phyloP scores from a whole-genome alignment of 257 asterid species.

The Solanum arcanum region DNA sequence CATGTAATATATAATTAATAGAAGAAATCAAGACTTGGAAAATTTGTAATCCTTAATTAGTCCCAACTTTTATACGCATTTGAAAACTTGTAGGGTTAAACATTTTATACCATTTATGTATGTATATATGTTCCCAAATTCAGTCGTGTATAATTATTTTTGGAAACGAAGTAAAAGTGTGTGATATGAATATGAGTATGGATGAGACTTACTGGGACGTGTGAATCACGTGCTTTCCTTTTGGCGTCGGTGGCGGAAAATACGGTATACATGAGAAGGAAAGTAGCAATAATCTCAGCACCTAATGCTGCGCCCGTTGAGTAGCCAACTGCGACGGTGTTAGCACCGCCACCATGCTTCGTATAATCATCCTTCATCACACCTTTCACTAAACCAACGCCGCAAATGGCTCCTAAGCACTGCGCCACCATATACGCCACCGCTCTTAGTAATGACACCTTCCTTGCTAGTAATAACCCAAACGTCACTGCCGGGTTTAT shows the following conservation, averaged over 20 bases:
- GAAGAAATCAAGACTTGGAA: no score
- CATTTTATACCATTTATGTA: no score
- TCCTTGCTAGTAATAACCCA: conserved; percentile 10
- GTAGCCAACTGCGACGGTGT: conserved; percentile 3
- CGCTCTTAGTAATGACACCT: conserved; percentile 2
- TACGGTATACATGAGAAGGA: conserved; percentile 7
- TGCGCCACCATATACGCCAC: conserved; percentile 2
- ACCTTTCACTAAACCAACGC: conserved; percentile 7
- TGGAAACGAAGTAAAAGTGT: no score
- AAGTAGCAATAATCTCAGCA: conserved; percentile 10
- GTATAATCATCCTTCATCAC: not conserved
- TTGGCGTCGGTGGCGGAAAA: conserved; percentile 11
- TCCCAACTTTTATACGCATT: no score
- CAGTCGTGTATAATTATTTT: no score
- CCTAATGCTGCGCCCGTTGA: not conserved
- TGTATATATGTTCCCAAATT: no score
- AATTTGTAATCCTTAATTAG: no score
- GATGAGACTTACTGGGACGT: conserved; percentile 3
- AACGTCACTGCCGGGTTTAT: conserved; percentile 13
- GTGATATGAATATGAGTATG: not conserved
- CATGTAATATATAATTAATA: no score
- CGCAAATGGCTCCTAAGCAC: conserved; percentile 10
- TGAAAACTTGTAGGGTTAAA: no score
- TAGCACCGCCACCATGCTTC: conserved; percentile 5
- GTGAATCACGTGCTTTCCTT: conserved; percentile 12